Conservation (phyloP, 1,284 basidiomycete species). For the Ceratobasidium sp. region DNA sequence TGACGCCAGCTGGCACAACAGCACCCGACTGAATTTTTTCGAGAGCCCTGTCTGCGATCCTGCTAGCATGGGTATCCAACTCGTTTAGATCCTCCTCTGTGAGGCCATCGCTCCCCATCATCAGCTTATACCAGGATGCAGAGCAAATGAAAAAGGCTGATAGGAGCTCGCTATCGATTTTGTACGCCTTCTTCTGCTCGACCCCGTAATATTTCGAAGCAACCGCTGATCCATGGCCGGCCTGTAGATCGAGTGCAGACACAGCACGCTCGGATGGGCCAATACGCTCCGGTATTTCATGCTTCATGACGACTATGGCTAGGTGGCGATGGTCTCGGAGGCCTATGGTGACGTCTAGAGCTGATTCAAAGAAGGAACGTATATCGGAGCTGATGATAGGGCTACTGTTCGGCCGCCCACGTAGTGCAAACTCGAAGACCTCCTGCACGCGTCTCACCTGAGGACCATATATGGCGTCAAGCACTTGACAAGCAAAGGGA, state of each 20-base stretch:
- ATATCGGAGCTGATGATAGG: no score
- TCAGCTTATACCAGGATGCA: background rate
- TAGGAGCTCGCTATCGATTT: background rate
- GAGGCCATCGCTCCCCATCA: background rate
- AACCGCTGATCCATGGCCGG: background rate
- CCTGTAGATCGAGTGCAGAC: background rate
- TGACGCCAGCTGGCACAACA: no score
- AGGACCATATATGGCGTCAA: no score
- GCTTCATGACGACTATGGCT: background rate
- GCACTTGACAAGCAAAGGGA: background rate
- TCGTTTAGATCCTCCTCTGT: no score
- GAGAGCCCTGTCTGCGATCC: no score
- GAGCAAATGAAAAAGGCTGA: background rate
- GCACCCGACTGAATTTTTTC: no score
- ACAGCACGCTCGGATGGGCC: background rate
- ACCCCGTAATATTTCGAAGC: background rate
- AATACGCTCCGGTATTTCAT: background rate
- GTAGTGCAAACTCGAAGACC: no score
- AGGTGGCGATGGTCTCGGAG: background rate
- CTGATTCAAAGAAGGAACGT: background rate
- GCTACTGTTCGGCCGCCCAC: no score
- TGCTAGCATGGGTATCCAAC: no score
- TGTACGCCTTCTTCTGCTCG: background rate
- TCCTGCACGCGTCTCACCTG: no score
- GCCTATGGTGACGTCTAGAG: background rate